phyloP scores from a whole-genome alignment of 371 early-diverging fungal species.

The Chytridium lagenaria region DNA sequence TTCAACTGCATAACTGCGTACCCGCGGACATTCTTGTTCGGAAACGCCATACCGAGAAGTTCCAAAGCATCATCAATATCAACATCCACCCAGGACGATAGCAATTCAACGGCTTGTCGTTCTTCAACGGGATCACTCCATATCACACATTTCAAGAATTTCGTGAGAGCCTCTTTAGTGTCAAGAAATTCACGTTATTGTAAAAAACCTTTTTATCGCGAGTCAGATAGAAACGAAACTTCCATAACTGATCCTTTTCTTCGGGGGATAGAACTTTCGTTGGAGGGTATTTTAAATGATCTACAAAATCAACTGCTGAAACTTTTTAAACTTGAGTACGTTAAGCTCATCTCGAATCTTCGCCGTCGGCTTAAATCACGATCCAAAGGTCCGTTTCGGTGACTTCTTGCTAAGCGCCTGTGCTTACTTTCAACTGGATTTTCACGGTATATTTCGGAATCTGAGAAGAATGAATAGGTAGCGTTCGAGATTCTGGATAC shows the following conservation, averaged over 20 bases:
- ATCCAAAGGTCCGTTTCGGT: conserved; percentile 88
- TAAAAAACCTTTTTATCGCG: conserved; percentile 77
- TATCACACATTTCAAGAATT: conserved; percentile 93
- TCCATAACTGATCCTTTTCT: conserved; percentile 95
- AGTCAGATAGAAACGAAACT: conserved; percentile 92
- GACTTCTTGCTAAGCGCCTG: conserved; percentile 87
- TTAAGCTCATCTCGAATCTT: conserved; percentile 91
- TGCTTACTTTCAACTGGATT: conserved; percentile 97
- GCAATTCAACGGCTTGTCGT: conserved; percentile 86
- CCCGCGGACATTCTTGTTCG: conserved; percentile 77
- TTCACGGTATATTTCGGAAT: conserved; percentile 50
- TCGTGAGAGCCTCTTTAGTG: conserved; percentile 79
- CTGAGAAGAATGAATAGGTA: conserved; percentile 41
- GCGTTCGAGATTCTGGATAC: conserved; percentile 36
- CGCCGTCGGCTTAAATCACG: conserved; percentile 92
- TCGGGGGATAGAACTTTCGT: conserved; percentile 78
- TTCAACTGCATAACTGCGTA: conserved; percentile 89
- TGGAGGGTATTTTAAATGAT: conserved; percentile 85
- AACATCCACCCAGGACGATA: conserved; percentile 88
- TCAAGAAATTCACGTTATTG: background rate
- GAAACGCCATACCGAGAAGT: conserved; percentile 86
- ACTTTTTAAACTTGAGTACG: conserved; percentile 56
- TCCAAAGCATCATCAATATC: conserved; percentile 95
- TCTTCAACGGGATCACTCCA: conserved; percentile 94
- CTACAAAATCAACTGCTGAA: conserved; percentile 12